Base-by-base conservation (phyloP, 805 yeast species). In the Pachysolen tannophilus region DNA sequence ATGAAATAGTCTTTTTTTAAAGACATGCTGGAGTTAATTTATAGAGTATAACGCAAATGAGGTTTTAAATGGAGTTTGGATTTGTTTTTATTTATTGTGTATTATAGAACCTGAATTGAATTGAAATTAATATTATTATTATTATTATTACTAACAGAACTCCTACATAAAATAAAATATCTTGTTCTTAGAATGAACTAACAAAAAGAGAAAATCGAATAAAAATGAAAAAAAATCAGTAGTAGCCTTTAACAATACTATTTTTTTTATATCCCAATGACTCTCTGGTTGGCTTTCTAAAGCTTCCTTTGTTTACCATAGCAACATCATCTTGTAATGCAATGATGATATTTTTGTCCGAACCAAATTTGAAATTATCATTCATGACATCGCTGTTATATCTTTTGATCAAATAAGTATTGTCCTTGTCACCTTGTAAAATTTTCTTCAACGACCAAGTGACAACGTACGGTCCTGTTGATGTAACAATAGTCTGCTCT, bases 391-490 rank as follows among this genome's bases (percentile, higher is more conserved):
- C 60, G 28, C 71, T 69, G 16, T 65, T 58, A 52, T 81, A 81
- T 37, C 74, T 65, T 53, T 73, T 78, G 51, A 88, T 77, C 33
- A 67, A 58, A 52, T 83, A 84, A 6, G 82, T 69, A 29, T 50
- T 47, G 18, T 63, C 67, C 37, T 76, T 57, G 37, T 70, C 73
- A 37, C 76, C 74, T 29, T 61, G 59, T 28, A 79, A 51, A 10
- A 82, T 64, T 41, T 77, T 73, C 44, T 62, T 67, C 50, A 87
- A 55, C 9, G 81, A 76, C 95, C 95, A 87, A 1, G 82, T 69
- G 16, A 87, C 70, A 17, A 86, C 81, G 55, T 75, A 87, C 14
- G 88, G 90, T 2, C 95, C 95, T 2, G 80, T 65, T 4, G 90
- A 76, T 1, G 94, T 70, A 17, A 85, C 76, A 33, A 87, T 82